Evolutionary conservation across 202 grass and related monocot genomes (phyloP).

Genomic region (Dendrocalamus latiflorus): DNA sequence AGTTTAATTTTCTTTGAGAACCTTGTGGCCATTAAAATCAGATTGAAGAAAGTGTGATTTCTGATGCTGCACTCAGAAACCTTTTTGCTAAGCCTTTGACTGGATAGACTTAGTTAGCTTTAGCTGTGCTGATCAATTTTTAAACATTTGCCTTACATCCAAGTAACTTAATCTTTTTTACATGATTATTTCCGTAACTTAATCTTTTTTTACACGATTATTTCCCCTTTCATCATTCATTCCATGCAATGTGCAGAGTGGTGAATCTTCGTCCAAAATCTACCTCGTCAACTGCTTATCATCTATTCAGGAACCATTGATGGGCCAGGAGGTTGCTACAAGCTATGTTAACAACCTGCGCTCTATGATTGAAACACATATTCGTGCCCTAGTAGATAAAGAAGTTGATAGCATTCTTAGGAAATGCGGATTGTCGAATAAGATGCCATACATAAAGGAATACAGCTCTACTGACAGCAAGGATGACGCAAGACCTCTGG

Average conservation of each 20-base stretch:
- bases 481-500: constrained; percentile 45
- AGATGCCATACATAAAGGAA: constrained; percentile 74
- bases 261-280: constrained; percentile 71
- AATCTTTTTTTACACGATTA: constrained; percentile 4
- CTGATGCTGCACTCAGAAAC: background rate
- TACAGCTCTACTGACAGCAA: constrained; percentile 25
- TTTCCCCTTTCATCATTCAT: constrained; percentile 16
- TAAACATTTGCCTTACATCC: constrained; percentile 10
- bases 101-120: constrained; percentile 4
- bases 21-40: background rate
- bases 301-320: constrained; percentile 79
- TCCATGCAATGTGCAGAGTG: constrained; percentile 47
- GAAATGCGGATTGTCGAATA: constrained; percentile 63
- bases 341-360: constrained; percentile 60
- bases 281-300: constrained; percentile 98
- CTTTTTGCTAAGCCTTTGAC: background rate
- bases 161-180: constrained; percentile 1
- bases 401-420: constrained; percentile 69
- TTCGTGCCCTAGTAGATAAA: constrained; percentile 60
- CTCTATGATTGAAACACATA: constrained; percentile 62
- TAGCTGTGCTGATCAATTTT: background rate
- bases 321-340: constrained; percentile 62
- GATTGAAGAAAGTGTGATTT: background rate
- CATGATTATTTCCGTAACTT: background rate
- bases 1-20: constrained; percentile 1